Evolutionary conservation across 768 basidiomycete genomes (phyloP).

Genomic region (Kockovaella imperatae): DNA sequence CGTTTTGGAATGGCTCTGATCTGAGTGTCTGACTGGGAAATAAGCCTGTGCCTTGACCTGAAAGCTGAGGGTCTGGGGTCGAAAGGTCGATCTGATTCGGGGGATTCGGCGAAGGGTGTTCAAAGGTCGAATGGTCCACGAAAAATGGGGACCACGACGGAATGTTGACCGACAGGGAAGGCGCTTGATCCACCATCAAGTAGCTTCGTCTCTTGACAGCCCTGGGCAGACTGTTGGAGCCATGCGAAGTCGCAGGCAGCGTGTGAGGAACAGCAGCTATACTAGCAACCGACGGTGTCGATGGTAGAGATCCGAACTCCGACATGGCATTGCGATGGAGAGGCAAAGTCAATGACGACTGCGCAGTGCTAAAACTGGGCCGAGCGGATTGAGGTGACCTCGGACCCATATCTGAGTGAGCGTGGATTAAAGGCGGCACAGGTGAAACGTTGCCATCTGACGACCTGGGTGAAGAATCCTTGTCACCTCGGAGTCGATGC

Average conservation of each 20-base stretch:
- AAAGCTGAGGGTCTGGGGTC: neutral
- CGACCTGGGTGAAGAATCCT: slow-evolving; percentile 18
- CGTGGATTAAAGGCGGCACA: slow-evolving; percentile 21
- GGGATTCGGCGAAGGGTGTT: neutral
- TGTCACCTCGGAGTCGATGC: slow-evolving; percentile 64
- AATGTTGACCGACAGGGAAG: slow-evolving; percentile 56
- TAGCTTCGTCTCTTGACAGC: slow-evolving; percentile 75
- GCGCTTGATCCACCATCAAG: slow-evolving; percentile 65
- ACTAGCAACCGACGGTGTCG: slow-evolving; percentile 6
- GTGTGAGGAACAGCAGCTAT: neutral
- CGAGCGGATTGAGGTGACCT: slow-evolving; percentile 12
- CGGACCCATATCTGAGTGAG: slow-evolving; percentile 26
- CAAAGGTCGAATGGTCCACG: neutral
- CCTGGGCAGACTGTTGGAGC: slow-evolving; percentile 38
- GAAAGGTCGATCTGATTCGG: neutral
- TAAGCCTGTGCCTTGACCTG: too few species aligned
- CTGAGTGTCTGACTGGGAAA: too few species aligned
- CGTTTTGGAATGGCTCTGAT: too few species aligned
- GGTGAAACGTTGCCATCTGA: slow-evolving; percentile 25
- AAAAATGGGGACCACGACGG: slow-evolving; percentile 60
- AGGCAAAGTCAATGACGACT: slow-evolving; percentile 35
- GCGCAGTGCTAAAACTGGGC: slow-evolving; percentile 13
- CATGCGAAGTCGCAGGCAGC: neutral
- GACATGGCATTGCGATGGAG: slow-evolving; percentile 3
- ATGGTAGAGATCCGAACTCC: slow-evolving; percentile 9